Evolutionary conservation across 495 filamentous ascomycete genomes (phyloP).

Genomic region (Aspergillus homomorphus): DNA sequence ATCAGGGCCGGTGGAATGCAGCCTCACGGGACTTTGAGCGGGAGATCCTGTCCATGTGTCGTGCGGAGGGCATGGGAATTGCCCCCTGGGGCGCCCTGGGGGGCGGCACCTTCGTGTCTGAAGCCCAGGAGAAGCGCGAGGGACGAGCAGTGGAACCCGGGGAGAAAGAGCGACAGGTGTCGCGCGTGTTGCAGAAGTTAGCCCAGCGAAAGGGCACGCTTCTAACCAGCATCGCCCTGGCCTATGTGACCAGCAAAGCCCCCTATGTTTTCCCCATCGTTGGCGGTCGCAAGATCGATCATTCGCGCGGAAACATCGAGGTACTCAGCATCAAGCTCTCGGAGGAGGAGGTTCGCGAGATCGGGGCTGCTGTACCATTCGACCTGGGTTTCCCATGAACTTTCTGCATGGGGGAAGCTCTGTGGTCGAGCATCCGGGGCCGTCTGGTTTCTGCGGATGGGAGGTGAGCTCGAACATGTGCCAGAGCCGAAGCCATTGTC

Average conservation of each 20-base stretch:
- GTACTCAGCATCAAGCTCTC: constrained; percentile 53
- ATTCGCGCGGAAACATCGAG: constrained; percentile 62
- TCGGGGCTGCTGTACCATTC: constrained; percentile 56
- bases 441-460: too few species aligned
- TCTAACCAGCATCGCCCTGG: constrained; percentile 45
- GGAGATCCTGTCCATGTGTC: constrained; percentile 66
- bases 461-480: too few species aligned
- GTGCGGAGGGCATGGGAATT: constrained; percentile 65
- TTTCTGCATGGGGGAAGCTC: too few species aligned
- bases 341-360: constrained; percentile 57
- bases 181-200: too few species aligned
- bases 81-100: constrained; percentile 52
- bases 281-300: constrained; percentile 58
- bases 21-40: constrained; percentile 62
- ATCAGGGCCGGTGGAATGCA: constrained; percentile 63
- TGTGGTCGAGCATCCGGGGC: too few species aligned
- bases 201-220: constrained; percentile 13
- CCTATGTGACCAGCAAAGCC: constrained; percentile 51
- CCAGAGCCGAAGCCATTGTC: too few species aligned
- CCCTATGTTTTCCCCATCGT: constrained; percentile 74
- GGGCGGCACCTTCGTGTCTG: neutral
- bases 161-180: too few species aligned
- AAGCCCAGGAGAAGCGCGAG: too few species aligned
- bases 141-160: too few species aligned
- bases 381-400: constrained; percentile 63